Conservation (phyloP, 2,329 filamentous ascomycete genomes). For the Penicillium hordei region DNA sequence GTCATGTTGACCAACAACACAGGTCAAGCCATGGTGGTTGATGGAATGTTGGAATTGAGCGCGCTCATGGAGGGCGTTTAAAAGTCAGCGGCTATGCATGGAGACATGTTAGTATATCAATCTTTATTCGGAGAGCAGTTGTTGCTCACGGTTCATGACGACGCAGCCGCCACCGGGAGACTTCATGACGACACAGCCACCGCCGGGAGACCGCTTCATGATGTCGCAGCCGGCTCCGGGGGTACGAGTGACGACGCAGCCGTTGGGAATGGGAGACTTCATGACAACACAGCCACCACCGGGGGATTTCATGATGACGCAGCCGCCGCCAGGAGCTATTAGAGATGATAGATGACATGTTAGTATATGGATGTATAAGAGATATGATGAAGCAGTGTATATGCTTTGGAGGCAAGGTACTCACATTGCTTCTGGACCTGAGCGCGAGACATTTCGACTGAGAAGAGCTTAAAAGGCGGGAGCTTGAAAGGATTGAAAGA, state of each 20-base stretch:
- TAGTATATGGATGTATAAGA: constrained; percentile 1
- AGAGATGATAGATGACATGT: constrained; percentile 2
- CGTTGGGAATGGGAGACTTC: neutral
- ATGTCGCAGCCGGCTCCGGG: neutral
- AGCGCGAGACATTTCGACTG: constrained; percentile 29
- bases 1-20: neutral
- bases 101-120: neutral
- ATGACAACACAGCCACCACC: constrained; percentile 8
- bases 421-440: constrained; percentile 28
- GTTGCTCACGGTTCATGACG: constrained; percentile 4
- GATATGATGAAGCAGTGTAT: neutral
- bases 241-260: neutral
- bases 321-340: constrained; percentile 32
- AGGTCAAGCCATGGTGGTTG: constrained; percentile 2
- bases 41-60: neutral
- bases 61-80: neutral
- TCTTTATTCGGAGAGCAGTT: neutral
- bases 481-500: constrained; percentile 13
- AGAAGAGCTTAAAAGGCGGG: constrained; percentile 17
- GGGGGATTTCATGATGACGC: constrained; percentile 28
- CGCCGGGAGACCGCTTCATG: constrained; percentile 6
- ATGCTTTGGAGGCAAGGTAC: neutral
- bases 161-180: constrained; percentile 20
- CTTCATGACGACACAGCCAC: constrained; percentile 6
- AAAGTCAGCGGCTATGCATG: neutral